Conservation (phyloP, 2,329 filamentous ascomycete species). For the Trichoderma sp. region DNA sequence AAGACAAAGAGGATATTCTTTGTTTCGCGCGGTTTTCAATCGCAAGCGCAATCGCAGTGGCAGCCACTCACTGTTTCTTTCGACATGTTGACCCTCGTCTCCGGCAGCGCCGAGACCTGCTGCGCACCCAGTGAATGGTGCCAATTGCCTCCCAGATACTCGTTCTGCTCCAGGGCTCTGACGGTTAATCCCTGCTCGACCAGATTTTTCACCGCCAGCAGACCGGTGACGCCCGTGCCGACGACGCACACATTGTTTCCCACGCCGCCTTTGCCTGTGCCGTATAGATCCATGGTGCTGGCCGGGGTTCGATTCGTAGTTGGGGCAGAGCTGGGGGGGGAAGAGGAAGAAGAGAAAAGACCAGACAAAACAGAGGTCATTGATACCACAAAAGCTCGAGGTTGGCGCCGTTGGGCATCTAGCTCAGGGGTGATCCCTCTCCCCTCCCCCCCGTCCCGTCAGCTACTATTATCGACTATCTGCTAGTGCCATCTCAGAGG, state of each 20-base stretch:
- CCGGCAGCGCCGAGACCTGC: conserved; percentile 42
- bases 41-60: background rate
- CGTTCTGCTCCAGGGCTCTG: conserved; percentile 46
- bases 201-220: conserved; percentile 47
- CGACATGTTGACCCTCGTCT: conserved; percentile 39
- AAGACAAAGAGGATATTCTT: background rate
- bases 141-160: conserved; percentile 49
- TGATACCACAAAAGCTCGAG: background rate
- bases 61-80: conserved; percentile 36
- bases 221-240: conserved; percentile 41
- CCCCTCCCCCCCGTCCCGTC: conserved; percentile 15
- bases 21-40: too few relatives aligned
- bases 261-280: conserved; percentile 8
- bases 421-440: conserved; percentile 18
- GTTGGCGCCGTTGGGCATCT: conserved; percentile 24
- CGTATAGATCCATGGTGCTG: conserved; percentile 16
- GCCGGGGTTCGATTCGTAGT: background rate
- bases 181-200: conserved; percentile 48
- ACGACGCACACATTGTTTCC: conserved; percentile 38
- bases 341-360: background rate
- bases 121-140: conserved; percentile 40
- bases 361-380: background rate
- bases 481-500: conserved; percentile 19
- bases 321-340: background rate
- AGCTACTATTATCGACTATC: background rate